Conservation (phyloP, 129 eudicot genomes). For the Ambrosia artemisiifolia region DNA sequence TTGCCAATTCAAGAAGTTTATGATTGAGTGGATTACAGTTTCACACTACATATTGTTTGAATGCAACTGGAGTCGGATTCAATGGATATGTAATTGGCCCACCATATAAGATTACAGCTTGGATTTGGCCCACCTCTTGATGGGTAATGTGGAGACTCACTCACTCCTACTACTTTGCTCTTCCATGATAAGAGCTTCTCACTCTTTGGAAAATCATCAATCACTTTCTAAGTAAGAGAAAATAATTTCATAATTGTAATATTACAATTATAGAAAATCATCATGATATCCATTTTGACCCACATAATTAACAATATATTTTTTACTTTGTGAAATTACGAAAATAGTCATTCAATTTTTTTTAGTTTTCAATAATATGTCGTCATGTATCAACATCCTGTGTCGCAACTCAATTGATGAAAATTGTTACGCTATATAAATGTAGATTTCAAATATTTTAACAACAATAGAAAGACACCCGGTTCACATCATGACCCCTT, state of each 20-base stretch:
- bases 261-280: neutral
- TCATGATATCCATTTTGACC: neutral
- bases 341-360: neutral
- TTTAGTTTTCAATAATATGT: no score
- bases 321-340: neutral
- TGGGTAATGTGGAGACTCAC: conserved; percentile 25
- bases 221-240: neutral
- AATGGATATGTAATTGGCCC: conserved; percentile 33
- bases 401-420: no score
- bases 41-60: neutral
- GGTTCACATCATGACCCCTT: no score
- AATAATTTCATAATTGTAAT: neutral
- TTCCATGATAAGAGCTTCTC: conserved; percentile 22
- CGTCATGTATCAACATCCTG: no score
- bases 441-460: no score
- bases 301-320: neutral
- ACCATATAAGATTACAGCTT: conserved; percentile 31
- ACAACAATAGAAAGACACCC: no score
- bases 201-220: conserved; percentile 6
- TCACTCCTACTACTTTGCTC: conserved; percentile 7
- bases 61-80: conserved; percentile 25
- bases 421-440: no score
- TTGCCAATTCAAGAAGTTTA: conserved; percentile 36
- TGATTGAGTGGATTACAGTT: conserved; percentile 28
- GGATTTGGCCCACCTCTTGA: conserved; percentile 28